Evolutionary conservation across 441 rosid species (phyloP), one percentile per base, ranked within the genome.

Genomic region (Rhodomyrtus psidioides): DNA sequence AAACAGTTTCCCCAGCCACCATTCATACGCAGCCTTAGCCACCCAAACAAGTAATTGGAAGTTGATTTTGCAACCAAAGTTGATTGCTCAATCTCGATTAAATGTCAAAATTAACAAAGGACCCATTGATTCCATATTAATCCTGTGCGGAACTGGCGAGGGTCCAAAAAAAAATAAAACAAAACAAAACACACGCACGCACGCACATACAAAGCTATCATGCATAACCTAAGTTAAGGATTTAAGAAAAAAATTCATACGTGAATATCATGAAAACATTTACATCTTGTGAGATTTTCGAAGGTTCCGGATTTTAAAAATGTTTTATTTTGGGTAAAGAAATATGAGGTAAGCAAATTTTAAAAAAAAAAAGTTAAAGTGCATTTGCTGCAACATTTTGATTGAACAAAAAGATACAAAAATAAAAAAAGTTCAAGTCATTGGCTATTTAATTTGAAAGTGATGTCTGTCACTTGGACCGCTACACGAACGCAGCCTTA

Each of bases 291-390:
- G 75, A 30, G 30, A 62, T 8, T 34, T 30, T 30, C 4, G 2
- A 3, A 9, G 26, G 7, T 65, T 62, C 30, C 14, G 13, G 44
- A 62, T 30, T 28, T 42, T 39, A 39, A 42, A 7, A 12, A 58
- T n/a, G n/a, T n/a, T n/a, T n/a, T n/a, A n/a, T n/a, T n/a, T n/a
- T n/a, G n/a, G n/a, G n/a, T n/a, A n/a, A n/a, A n/a, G n/a, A n/a
- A n/a, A n/a, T n/a, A n/a, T n/a, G n/a, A n/a, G n/a, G n/a, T n/a
- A n/a, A n/a, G n/a, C n/a, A n/a, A n/a, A n/a, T n/a, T n/a, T n/a
- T n/a, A n/a, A n/a, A n/a, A n/a, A n/a, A n/a, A 30, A 17, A 30
- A 62, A 30, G 3, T 10, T 4, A 5, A 30, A 0, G 7, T 0
- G 3, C 42, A 42, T 9, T 1, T 5, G 46, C 24, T 19, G 14